phyloP scores from a whole-genome alignment of 2,329 filamentous ascomycete species.

The Fusarium avenaceum region DNA sequence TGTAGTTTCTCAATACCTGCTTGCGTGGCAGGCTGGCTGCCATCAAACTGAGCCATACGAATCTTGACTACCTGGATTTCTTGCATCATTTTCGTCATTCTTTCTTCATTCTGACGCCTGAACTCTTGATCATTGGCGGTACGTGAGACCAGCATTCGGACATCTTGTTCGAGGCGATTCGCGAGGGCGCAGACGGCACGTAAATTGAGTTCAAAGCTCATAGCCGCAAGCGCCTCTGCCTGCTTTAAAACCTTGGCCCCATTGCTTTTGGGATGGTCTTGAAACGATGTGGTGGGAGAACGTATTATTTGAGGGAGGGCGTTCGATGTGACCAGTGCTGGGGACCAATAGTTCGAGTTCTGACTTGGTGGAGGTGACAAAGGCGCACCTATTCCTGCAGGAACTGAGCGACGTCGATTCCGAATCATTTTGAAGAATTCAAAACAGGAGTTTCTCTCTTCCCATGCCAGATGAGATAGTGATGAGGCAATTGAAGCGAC shows the following conservation, averaged over 20 bases:
- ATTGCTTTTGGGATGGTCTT: neutral
- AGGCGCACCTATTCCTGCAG: slow-evolving; percentile 7
- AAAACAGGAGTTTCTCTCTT: neutral
- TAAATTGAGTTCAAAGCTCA: slow-evolving; percentile 56
- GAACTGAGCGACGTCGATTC: slow-evolving; percentile 36
- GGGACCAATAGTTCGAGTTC: neutral
- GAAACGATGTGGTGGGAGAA: neutral
- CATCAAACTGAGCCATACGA: slow-evolving; percentile 37
- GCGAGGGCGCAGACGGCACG: slow-evolving; percentile 49
- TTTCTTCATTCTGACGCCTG: slow-evolving; percentile 48
- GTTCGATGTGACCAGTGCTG: neutral
- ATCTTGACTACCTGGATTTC: slow-evolving; percentile 53
- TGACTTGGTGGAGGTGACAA: slow-evolving; percentile 17
- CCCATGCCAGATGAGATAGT: neutral
- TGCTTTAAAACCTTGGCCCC: slow-evolving; percentile 40
- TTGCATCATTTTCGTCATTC: slow-evolving; percentile 49
- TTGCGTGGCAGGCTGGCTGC: slow-evolving; percentile 22
- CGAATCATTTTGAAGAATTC: slow-evolving; percentile 18
- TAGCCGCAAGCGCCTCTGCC: slow-evolving; percentile 54
- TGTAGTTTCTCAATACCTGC: slow-evolving; percentile 39
- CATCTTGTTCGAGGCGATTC: slow-evolving; percentile 50
- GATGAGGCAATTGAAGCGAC: neutral
- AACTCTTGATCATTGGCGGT: slow-evolving; percentile 51
- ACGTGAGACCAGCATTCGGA: slow-evolving; percentile 46
- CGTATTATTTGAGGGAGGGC: neutral